Base-by-base conservation (phyloP, 2,329 filamentous ascomycete species). In the Arthrocladium fulminans region DNA sequence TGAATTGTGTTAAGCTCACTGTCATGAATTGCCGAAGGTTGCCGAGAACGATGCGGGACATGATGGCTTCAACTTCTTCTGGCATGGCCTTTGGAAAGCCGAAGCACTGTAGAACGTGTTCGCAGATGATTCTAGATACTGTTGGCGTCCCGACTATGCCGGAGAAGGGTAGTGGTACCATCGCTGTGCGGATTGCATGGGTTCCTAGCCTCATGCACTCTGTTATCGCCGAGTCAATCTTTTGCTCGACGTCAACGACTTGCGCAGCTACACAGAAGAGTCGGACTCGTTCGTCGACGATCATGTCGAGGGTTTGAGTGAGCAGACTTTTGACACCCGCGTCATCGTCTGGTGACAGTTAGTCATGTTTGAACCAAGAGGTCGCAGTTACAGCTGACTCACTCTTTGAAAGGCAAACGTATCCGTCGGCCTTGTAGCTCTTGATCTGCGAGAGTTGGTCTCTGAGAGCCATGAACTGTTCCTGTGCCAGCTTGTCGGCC, bases 181-280 rank as follows among this genome's bases (percentile, higher is more conserved):
- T 54, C 10, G 62, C 59, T 6, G 55, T 60, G 10, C 59, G 54
- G 47, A 64, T 48, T 24, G 59, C 55, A 25, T 57, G 52, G 32
- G 55, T 59, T 46, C 61, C 62, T 15, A 61, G 56, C 19, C 59
- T 55, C 57, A 62, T 62, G 37, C 59, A 57, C 55, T 65, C 61
- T 54, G 53, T 57, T 32, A 64, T 52, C 22, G 63, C 63, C 40
- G 61, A 52, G 49, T 65, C 61, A 54, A 65, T 58, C 51, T 65
- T 65, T 43, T 64, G 59, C 49, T 63, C 60, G 48, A 63, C 62
- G 47, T 59, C 56, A 5, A 60, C 57, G 25, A 63, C 59, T 53
- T 65, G 62, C n/a, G 62, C 61, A 22, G 59, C 58, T 24, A 65
- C 59, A 50, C 61, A 63, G 53, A 63, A 59, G 39, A 63, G 48